Base-by-base conservation (phyloP, 768 basidiomycete species). In the Suillus ampliporus region DNA sequence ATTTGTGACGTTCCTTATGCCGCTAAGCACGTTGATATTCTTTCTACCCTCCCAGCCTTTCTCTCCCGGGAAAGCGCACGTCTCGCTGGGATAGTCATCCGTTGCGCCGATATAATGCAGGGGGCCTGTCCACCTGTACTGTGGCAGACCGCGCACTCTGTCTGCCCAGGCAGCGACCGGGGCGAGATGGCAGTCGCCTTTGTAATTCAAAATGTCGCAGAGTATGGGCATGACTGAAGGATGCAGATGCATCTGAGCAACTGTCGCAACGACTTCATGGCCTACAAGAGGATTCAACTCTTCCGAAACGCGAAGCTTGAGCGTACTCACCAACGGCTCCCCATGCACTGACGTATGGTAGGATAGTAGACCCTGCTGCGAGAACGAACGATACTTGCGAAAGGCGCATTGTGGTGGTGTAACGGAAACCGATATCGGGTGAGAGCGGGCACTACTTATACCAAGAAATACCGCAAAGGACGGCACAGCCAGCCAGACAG, bases 111-210 rank as follows among this genome's bases (percentile, higher is more conserved):
- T 79, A 73, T 92, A 95, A 77, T 95, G 92, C 67, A 93, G 72
- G 0, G 89, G 73, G 0, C 82, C 87, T 6, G 90, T 91, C 89
- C 90, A 93, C 35, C 85, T 83, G 80, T 87, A 89, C 68, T 78
- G 79, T 9, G 75, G 66, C 28, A 63, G 69, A 66, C 72, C 79
- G 56, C 88, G 85, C 51, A 89, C 74, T 47, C 78, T 78, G 77
- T 98, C 95, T 0, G 97, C 95, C 97, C 97, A 99, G 0, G 91
- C 77, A 0, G 97, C 90, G 52, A 97, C 82, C 15, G 89, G 82
- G 0, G 96, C 90, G 31, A 99, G 84, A 74, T 92, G 89, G 69
- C 97, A 95, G 77, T 82, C 60, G 65, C 69, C 58, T 69, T 67
- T 15, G 70, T 78, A 78, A 76, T 65, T 88, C 66, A 97, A 88